Evolutionary conservation across 2,329 filamentous ascomycete genomes (phyloP), one percentile per base, ranked within the genome.

Genomic region (Alternaria sp.): DNA sequence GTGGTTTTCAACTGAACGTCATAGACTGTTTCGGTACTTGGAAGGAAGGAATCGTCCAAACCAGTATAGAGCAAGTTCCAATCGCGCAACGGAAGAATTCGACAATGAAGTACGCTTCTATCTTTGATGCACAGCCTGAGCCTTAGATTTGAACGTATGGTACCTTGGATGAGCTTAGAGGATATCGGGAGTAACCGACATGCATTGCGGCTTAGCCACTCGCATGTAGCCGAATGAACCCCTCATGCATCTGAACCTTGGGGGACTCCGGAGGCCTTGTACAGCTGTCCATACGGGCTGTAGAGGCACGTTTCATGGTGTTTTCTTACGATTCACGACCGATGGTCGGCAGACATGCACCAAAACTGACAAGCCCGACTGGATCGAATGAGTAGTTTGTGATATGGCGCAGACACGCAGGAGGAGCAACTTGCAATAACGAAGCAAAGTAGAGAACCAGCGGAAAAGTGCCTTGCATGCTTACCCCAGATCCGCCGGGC

Each of bases 161-260:
- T 48, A 45, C 42, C 14, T 53, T 54, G 48, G 37, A 49, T 53
- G 44, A 34, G n/a, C 23, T 46, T 40, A 45, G 28, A 49, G 44
- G 41, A 17, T 56, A 54, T 6, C 31, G 44, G 49, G 44, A 46
- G 39, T 63, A 61, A 54, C 62, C 62, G 62, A 59, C 48, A 6
- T 31, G 48, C 45, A 60, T 49, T 45, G 50, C 49, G 58, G 62
- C 52, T 63, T n/a, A n/a, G n/a, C n/a, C n/a, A 54, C 49, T 54
- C 57, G 61, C 49, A 60, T 52, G 62, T 65, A 65, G 55, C 62
- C 62, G 62, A 62, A 23, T 29, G 48, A 49, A 50, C 60, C 58
- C 61, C 61, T 63, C 54, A 49, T 37, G 4, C 51, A 42, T 34
- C 42, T 51, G 42, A 28, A 36, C 42, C 29, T 58, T 51, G 55